Percentiles rank a stretch among this genome's conserved stretches.
phyloP scores from a whole-genome alignment of 257 asterid species.

The Rehmannia glutinosa region DNA sequence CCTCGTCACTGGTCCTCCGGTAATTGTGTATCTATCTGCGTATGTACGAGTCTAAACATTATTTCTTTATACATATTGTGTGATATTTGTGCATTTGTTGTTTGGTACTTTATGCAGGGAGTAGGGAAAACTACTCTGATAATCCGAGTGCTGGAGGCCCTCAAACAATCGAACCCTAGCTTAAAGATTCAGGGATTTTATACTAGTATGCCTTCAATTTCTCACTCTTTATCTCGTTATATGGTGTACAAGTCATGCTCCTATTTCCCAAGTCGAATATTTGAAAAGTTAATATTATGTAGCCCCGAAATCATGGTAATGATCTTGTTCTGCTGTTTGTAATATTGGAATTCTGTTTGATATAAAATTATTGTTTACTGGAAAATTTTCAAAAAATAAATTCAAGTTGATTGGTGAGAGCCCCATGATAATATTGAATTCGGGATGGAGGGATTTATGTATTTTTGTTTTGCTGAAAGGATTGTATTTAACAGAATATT shows the following conservation, averaged over 20 bases:
- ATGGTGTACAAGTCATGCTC: not conserved
- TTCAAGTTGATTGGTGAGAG: not conserved
- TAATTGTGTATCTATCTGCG: not conserved
- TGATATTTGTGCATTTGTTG: not conserved
- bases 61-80: not conserved
- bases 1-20: conserved; percentile 77
- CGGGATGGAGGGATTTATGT: not conserved
- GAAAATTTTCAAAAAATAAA: no score
- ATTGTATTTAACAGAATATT: not conserved
- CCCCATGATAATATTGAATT: not conserved
- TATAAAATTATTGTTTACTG: not conserved
- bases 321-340: not conserved
- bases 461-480: conserved; percentile 5
- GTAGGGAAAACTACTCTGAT: conserved; percentile 85
- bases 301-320: not conserved
- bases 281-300: not conserved
- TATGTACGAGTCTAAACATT: not conserved
- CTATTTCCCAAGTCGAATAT: not conserved
- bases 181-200: conserved; percentile 81
- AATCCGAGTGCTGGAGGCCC: conserved; percentile 59
- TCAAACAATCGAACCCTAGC: conserved; percentile 47
- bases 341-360: not conserved
- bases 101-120: conserved; percentile 38
- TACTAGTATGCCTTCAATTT: conserved; percentile 45
- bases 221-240: not conserved